These are phyloP conservation scores for Phytophthora pini DNA, from an alignment of 352 stramenopile genomes.

Conservation along the genomic window DNA sequence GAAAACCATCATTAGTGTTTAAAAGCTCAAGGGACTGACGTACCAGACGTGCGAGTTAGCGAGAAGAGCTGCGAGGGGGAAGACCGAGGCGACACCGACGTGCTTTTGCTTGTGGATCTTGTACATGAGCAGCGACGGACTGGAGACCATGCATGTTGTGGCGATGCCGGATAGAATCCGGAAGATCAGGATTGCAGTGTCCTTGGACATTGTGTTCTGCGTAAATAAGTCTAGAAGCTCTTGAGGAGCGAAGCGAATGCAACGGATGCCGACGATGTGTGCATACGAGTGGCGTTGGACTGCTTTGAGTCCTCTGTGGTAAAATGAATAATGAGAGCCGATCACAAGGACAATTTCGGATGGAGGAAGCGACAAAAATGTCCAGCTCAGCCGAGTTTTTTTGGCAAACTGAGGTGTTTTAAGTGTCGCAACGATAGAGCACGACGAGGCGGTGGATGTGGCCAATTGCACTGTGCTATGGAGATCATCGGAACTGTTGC, in stretches of 20 bases:
- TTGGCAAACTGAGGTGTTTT: not conserved
- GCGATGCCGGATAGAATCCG: conserved; percentile 38
- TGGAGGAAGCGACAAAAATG: not conserved
- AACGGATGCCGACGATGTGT: not conserved
- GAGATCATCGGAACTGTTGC: conserved; percentile 25
- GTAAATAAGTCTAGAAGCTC: not conserved
- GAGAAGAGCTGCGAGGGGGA: conserved; percentile 48
- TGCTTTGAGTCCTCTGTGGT: conserved; percentile 18
- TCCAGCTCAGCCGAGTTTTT: conserved; percentile 1
- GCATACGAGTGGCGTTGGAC: conserved; percentile 19
- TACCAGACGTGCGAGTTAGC: conserved; percentile 52
- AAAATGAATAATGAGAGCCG: conserved; percentile 23
- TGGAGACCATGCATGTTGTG: conserved; percentile 49
- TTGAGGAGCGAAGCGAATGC: conserved; percentile 4
- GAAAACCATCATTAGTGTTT: conserved; percentile 5
- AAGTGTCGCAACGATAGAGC: conserved; percentile 21
- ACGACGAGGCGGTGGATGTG: not conserved
- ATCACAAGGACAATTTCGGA: not conserved
- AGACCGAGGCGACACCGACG: conserved; percentile 43
- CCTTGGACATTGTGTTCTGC: conserved; percentile 26
- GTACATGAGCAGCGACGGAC: conserved; percentile 43
- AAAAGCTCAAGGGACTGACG: conserved; percentile 24
- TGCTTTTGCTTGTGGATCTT: conserved; percentile 49
- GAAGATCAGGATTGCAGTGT: conserved; percentile 34
- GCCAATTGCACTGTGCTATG: conserved; percentile 12